Base-by-base conservation (phyloP, 768 basidiomycete species). In the Tricholoma bakamatsutake region DNA sequence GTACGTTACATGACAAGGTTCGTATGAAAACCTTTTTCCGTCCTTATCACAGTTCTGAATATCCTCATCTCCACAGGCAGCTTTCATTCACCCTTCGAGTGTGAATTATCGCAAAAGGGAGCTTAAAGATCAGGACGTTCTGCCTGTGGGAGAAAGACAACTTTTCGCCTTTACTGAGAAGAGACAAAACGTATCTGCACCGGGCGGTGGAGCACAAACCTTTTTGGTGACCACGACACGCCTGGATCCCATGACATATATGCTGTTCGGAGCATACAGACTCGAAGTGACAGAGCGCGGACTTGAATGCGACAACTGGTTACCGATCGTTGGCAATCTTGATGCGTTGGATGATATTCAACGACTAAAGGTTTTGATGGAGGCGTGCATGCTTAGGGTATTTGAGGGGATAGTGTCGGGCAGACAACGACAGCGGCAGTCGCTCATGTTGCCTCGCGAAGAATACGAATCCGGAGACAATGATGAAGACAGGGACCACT, bases 241-340 rank as follows among this genome's bases (percentile, higher is more conserved):
- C 45, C 73, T 98, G 24, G 93, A 96, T 66, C 89, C 90, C 8
- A 76, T 98, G 77, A 87, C 87, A 4, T 96, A 94, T 67, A 78
- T 96, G 68, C 77, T 98, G 10, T 96, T 98, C 62, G 95, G 94
- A 5, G 93, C 93, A 0, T 84, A 91, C 68, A 80, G 85, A 50
- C 78, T 94, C 30, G 71, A 81, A 57, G 83, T 88, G 40, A 81
- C 81, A 0, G 80, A 83, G 37, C 78, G 80, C 15, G 91, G 93
- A 5, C 68, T 98, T 50, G 85, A 88, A 64, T 94, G 92, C 64
- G 95, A 98, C 64, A 84, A 82, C 43, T 98, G 95, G 94, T 72
- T 98, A 10, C 91, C 93, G 18, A 79, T 95, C 46, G 77, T 86
- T 35, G 90, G 90, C 39, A 81, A 86, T 59, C 61, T 86, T 50